Conservation (phyloP, 139 green algal genomes). For the Closterium sp. region DNA sequence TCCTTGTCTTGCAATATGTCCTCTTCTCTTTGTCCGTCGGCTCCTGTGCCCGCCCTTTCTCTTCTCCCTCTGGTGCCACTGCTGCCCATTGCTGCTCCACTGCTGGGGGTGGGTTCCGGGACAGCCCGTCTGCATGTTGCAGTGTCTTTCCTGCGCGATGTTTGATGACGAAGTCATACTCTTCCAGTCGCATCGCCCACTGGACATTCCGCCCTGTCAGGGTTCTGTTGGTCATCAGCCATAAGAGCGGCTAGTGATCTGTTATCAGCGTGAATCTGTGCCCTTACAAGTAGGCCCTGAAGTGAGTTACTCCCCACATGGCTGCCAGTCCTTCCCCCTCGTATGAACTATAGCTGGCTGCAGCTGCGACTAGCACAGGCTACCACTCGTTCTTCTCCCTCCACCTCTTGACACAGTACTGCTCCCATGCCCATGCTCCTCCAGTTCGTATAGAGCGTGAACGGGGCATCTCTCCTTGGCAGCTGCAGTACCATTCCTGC, state of each 20-base stretch:
- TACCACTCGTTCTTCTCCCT: background rate
- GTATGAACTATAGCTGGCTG: too few relatives aligned
- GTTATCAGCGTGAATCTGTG: background rate
- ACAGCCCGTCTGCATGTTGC: background rate
- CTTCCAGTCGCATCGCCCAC: background rate
- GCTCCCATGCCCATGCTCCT: background rate
- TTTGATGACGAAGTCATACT: background rate
- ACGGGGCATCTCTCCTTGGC: background rate
- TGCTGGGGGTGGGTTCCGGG: background rate
- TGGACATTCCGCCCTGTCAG: background rate
- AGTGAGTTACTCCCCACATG: background rate
- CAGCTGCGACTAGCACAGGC: background rate
- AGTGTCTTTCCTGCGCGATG: background rate
- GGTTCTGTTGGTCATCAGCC: background rate
- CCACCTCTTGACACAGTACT: background rate
- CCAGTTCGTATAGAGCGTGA: background rate
- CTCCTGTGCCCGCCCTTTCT: background rate
- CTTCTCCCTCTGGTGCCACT: background rate
- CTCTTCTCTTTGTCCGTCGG: background rate
- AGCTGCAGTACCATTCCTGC: background rate
- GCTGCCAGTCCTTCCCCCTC: too few relatives aligned
- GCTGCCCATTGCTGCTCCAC: too few relatives aligned
- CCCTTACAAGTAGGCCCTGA: background rate
- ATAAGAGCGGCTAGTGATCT: background rate
- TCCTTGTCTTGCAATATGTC: background rate